phyloP scores from a whole-genome alignment of 176 grass and related monocot species.

The Lolium multiflorum region DNA sequence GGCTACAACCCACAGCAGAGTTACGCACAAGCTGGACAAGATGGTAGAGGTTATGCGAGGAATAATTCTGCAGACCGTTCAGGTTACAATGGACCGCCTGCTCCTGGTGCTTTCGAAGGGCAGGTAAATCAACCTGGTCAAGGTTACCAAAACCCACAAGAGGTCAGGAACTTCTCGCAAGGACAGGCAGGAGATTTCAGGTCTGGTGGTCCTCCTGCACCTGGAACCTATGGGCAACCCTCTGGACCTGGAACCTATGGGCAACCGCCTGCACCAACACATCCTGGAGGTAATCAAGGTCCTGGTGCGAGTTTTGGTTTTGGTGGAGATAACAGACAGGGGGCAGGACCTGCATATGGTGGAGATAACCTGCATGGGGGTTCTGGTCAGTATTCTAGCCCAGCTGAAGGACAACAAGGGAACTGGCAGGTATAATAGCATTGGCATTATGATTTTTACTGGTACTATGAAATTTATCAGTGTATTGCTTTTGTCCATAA shows the following conservation, averaged over 20 bases:
- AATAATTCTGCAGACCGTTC: constrained; percentile 41
- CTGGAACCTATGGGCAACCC: constrained; percentile 46
- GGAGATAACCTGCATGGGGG: constrained; percentile 48
- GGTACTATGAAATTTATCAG: background rate
- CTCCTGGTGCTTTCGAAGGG: constrained; percentile 52
- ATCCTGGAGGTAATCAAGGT: constrained; percentile 38
- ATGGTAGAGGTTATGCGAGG: constrained; percentile 48
- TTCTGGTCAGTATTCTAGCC: constrained; percentile 42
- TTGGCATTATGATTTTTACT: constrained; percentile 8
- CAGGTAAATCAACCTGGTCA: constrained; percentile 52
- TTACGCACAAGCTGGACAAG: constrained; percentile 54
- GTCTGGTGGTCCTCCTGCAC: constrained; percentile 40
- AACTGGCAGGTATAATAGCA: constrained; percentile 63
- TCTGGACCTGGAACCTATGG: constrained; percentile 42
- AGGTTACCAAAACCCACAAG: constrained; percentile 64
- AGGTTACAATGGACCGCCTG: constrained; percentile 40
- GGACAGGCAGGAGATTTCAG: constrained; percentile 51
- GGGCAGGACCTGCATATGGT: constrained; percentile 37
- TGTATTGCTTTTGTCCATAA: background rate
- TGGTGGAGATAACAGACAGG: constrained; percentile 46
- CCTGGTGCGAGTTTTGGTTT: constrained; percentile 38
- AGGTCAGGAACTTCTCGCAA: constrained; percentile 54
- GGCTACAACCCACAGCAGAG: constrained; percentile 52
- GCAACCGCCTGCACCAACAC: constrained; percentile 29
- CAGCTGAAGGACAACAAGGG: constrained; percentile 50